phyloP scores from a whole-genome alignment of 192 early-diverging fungal genomes.

The Coemansia sp. region DNA sequence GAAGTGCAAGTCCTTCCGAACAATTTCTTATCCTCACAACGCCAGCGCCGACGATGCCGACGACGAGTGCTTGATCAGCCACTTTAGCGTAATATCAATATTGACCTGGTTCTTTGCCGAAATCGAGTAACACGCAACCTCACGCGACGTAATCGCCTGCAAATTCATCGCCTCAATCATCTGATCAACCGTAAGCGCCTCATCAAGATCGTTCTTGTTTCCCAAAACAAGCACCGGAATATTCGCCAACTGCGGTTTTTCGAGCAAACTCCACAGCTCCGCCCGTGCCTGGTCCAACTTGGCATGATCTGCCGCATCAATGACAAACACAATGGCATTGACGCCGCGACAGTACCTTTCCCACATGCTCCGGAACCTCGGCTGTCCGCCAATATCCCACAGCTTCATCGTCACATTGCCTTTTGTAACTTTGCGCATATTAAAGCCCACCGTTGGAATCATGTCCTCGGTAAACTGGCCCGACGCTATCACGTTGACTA shows the following conservation, averaged over 20 bases:
- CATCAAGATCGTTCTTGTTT: constrained; percentile 96
- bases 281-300: constrained; percentile 89
- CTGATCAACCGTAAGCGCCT: constrained; percentile 82
- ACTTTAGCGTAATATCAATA: constrained; percentile 95
- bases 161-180: constrained; percentile 90
- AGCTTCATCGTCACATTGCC: constrained; percentile 97
- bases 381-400: constrained; percentile 99
- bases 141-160: constrained; percentile 84
- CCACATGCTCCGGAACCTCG: constrained; percentile 98
- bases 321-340: constrained; percentile 98
- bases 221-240: constrained; percentile 98
- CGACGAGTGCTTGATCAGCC: constrained; percentile 83
- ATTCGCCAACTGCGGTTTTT: constrained; percentile 88
- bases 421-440: constrained; percentile 94
- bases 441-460: constrained; percentile 99
- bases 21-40: background rate
- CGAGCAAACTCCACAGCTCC: constrained; percentile 87
- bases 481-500: constrained; percentile 84
- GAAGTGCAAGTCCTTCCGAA: background rate
- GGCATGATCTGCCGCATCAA: constrained; percentile 93
- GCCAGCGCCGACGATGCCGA: constrained; percentile 32
- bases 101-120: constrained; percentile 97
- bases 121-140: constrained; percentile 98
- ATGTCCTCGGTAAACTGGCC: constrained; percentile 82
- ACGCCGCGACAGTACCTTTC: constrained; percentile 85